Base-by-base conservation (phyloP, 163 green algal species). In the Scenedesmus sp. region DNA sequence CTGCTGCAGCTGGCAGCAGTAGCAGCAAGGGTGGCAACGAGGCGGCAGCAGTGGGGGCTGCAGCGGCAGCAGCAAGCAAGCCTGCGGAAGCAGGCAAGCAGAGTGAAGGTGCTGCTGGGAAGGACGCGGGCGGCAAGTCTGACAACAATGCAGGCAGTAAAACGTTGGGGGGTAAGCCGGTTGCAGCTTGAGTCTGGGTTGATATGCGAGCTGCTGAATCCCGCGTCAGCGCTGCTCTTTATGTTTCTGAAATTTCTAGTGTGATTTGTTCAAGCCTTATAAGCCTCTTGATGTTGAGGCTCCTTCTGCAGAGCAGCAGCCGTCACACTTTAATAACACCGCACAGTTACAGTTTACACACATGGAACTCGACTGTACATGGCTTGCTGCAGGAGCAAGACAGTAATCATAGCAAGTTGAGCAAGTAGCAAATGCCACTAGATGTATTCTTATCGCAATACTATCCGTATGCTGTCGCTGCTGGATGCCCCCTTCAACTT, bases 151-250 rank as follows among this genome's bases (percentile, higher is more conserved):
- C 73, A n/a, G 56, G 22, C 56, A 70, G 56, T 7, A 16, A 16
- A 22, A 83, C 42, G 42, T 84, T 84, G 61, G 78, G 78, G 22
- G 78, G 33, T 6, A 84, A 84, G 73, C 73, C 73, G n/a, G 73
- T 76, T 37, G 65, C 30, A 76, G 65, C 65, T 6, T 76, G 65
- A 76, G 65, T 26, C 30, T 0, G 16, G 22, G 59, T 5, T 16
- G 24, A 35, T 20, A 10, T 72, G 5, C 9, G 59, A 5, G 20
- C 22, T 26, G 15, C 18, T 6, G 15, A 3, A 24, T 68, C 15
- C 53, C 15, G 16, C 4, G 53, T 68, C 15, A 68, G 53, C 53
- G 53, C 18, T 68, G 53, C 53, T 72, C 7, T 24, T 33, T 35
- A 10, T 35, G 22, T 61, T 13, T 61, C 13, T 18, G 56, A 4